Evolutionary conservation across 345 rosid species (phyloP).

Genomic region (sweet orange (Citrus sinensis)): DVS_A1.0 CM039164.1:16300001-16300500

Average conservation of each 20-base stretch:
- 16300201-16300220: slow-evolving; percentile 28
- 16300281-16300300: slow-evolving; percentile 24
- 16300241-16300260: slow-evolving; percentile 34
- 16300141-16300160: slow-evolving; percentile 32
- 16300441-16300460: neutral
- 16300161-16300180: slow-evolving; percentile 17
- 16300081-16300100: slow-evolving; percentile 38
- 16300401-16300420: neutral
- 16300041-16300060: slow-evolving; percentile 49
- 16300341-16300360: slow-evolving; percentile 29
- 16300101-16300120: slow-evolving; percentile 40
- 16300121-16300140: slow-evolving; percentile 43
- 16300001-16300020: slow-evolving; percentile 82
- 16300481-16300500: neutral
- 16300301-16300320: slow-evolving; percentile 29
- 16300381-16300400: neutral
- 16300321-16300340: slow-evolving; percentile 29
- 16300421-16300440: neutral
- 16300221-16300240: slow-evolving; percentile 45
- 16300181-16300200: slow-evolving; percentile 21
- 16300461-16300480: neutral
- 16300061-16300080: slow-evolving; percentile 50
- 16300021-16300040: slow-evolving; percentile 86
- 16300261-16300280: slow-evolving; percentile 30
- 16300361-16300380: neutral